These are phyloP conservation scores for Arctostaphylos glauca DNA, from an alignment of 148 eudicot species.

Conservation along the genomic window DNA sequence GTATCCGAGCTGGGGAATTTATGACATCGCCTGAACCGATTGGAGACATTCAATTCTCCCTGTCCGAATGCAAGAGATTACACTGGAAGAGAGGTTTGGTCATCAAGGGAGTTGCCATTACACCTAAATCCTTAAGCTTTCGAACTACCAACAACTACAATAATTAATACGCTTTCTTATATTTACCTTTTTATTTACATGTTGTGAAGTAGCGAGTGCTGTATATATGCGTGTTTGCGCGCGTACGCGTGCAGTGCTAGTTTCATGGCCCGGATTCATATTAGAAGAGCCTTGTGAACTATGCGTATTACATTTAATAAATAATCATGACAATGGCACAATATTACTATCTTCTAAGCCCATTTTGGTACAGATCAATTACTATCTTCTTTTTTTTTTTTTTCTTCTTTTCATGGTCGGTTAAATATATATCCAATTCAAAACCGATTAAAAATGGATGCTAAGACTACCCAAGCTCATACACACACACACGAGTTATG, in stretches of 20 bases:
- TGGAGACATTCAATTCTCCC: constrained; percentile 60
- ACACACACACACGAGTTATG: neutral
- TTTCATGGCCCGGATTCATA: neutral
- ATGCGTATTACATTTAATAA: neutral
- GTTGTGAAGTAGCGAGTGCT: too few species aligned
- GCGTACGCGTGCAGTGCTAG: too few species aligned
- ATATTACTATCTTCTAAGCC: too few species aligned
- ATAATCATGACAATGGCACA: neutral
- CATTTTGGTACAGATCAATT: too few species aligned
- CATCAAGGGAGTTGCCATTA: constrained; percentile 50
- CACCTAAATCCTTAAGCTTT: too few species aligned
- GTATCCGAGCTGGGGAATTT: constrained; percentile 54
- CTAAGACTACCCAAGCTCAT: neutral
- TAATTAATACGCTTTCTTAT: neutral
- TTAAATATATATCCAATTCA: too few species aligned
- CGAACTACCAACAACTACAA: too few species aligned
- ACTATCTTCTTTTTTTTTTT: neutral
- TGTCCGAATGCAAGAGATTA: constrained; percentile 60
- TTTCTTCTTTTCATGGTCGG: too few species aligned
- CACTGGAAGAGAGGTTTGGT: constrained; percentile 73
- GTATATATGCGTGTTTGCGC: too few species aligned
- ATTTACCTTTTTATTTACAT: too few species aligned
- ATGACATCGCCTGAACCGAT: constrained; percentile 13
- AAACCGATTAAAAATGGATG: neutral
- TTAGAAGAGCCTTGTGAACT: neutral